These are phyloP conservation scores for Alternaria postmessia DNA, from an alignment of 2,329 filamentous ascomycete genomes.

Conservation along the genomic window DNA sequence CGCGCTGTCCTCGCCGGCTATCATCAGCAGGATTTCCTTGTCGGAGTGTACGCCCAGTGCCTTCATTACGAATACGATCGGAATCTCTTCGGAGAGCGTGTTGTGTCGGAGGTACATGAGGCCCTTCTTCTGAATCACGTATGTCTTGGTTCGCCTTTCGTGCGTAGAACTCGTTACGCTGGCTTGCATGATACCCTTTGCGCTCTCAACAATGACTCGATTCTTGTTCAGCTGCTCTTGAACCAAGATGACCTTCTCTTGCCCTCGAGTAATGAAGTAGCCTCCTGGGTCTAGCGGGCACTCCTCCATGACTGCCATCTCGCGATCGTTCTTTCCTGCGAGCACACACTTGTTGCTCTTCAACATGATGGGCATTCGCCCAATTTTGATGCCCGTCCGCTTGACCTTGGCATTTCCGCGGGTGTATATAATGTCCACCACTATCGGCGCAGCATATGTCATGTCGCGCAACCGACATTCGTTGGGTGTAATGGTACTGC, in stretches of 20 bases:
- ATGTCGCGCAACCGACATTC: slow-evolving; percentile 96
- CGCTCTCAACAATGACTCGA: slow-evolving; percentile 94
- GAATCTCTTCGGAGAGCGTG: slow-evolving; percentile 90
- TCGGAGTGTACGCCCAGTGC: slow-evolving; percentile 94
- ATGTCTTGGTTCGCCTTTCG: slow-evolving; percentile 97
- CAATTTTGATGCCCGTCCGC: slow-evolving; percentile 78
- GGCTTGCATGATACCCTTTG: slow-evolving; percentile 92
- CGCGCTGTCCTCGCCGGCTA: slow-evolving; percentile 83
- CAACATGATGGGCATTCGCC: slow-evolving; percentile 95
- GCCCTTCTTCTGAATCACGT: slow-evolving; percentile 93
- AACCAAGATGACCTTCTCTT: slow-evolving; percentile 97
- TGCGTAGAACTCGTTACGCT: slow-evolving; percentile 94
- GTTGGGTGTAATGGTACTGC: slow-evolving; percentile 79
- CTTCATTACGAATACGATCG: slow-evolving; percentile 91
- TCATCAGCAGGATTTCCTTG: slow-evolving; percentile 90
- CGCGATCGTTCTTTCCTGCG: slow-evolving; percentile 79
- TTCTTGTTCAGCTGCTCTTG: slow-evolving; percentile 99
- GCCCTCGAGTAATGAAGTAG: slow-evolving; percentile 97
- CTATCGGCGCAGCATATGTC: slow-evolving; percentile 95
- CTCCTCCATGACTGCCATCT: slow-evolving; percentile 94
- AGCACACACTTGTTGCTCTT: slow-evolving; percentile 93
- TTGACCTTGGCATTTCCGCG: slow-evolving; percentile 79
- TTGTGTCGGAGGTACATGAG: slow-evolving; percentile 91
- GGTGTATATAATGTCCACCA: slow-evolving; percentile 90
- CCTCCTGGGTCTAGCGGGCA: slow-evolving; percentile 95